A percentile compares a stretch with the other conserved stretches of the same genome.
Evolutionary conservation across 2,329 filamentous ascomycete species (phyloP).

Genomic region (Zelopaecilomyces penicillatus): DNA sequence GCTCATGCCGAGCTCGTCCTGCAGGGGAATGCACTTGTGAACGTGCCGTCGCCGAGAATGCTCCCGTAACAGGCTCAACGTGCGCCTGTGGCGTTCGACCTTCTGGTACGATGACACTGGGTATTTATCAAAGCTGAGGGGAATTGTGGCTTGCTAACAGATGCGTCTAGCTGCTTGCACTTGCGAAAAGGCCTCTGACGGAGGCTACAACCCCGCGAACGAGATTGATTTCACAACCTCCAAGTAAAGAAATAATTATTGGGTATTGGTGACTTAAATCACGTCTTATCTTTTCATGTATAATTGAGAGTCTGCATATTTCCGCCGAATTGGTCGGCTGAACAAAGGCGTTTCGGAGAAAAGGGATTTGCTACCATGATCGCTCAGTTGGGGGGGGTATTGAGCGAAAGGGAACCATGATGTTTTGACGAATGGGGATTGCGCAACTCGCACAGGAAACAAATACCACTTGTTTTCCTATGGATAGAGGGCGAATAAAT

Average conservation of each 20-base stretch:
- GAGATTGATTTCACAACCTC: slow-evolving; percentile 82
- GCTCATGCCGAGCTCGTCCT: slow-evolving; percentile 75
- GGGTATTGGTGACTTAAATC: too few relatives aligned
- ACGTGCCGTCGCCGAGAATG: slow-evolving; percentile 62
- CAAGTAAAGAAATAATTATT: slow-evolving; percentile 1
- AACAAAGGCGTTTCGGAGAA: too few relatives aligned
- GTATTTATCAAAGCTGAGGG: background rate
- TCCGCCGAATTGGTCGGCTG: too few relatives aligned
- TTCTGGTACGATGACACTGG: slow-evolving; percentile 43
- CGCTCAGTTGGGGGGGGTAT: too few relatives aligned
- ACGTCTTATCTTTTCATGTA: too few relatives aligned
- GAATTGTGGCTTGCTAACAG: slow-evolving; percentile 9
- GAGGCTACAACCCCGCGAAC: slow-evolving; percentile 51
- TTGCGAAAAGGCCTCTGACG: slow-evolving; percentile 65
- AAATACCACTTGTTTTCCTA: too few relatives aligned
- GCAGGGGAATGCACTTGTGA: slow-evolving; percentile 78
- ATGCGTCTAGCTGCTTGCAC: slow-evolving; percentile 55
- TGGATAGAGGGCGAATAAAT: too few relatives aligned
- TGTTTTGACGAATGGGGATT: too few relatives aligned
- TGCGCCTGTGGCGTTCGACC: slow-evolving; percentile 74
- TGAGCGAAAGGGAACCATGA: too few relatives aligned
- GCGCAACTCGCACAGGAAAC: too few relatives aligned
- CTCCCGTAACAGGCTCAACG: slow-evolving; percentile 46
- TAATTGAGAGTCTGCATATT: too few relatives aligned
- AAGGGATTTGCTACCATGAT: too few relatives aligned